Evolutionary conservation across 2,329 filamentous ascomycete genomes (phyloP), one percentile per base, ranked within the genome.

Genomic region (Talaromyces sp.): DNA sequence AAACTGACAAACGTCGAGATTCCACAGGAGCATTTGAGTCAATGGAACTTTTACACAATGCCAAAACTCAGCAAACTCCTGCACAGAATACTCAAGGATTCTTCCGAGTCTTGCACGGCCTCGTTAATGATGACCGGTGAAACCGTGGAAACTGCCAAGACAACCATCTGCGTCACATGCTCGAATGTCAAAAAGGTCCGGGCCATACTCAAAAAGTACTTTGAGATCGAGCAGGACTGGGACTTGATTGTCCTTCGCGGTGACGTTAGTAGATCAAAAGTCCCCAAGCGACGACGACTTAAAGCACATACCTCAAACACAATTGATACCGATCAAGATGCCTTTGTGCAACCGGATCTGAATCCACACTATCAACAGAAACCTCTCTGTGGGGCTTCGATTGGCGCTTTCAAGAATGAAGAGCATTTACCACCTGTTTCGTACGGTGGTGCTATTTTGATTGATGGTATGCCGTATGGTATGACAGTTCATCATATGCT

Each of bases 401-500:
- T 97, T 60, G 93, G 93, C 6, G 92, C 92, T 0, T 97, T 90
- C 79, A 86, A 89, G 53, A 88, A 89, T 58, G 85, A 91, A 63
- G 86, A 89, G 45, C 93, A 97, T 68, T 78, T 97, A 2, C 91
- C 92, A 5, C 91, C 93, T 1, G 93, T 96, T 2, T 95, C 91
- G 33, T 91, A 96, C 64, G 93, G 93, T 11, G 93, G 93, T 8
- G 81, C 96, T 3, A 85, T 97, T 40, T 77, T 94, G 33, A 85
- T 97, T 1, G 91, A 97, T 68, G 85, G 89, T 57, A 86, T 88
- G 70, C 84, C 89, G 0, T 94, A 91, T 67, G 93, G 93, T 11
- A 94, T 97, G 89, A 97, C 91, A 21, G 93, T 97, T 0, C 93
- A 97, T 68, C 93, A 97, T 72, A 93, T 97, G 85, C 83, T 97